These are phyloP conservation scores for Fusarium transvaalense DNA, from an alignment of 2,329 filamentous ascomycete genomes.

Conservation along the genomic window DNA sequence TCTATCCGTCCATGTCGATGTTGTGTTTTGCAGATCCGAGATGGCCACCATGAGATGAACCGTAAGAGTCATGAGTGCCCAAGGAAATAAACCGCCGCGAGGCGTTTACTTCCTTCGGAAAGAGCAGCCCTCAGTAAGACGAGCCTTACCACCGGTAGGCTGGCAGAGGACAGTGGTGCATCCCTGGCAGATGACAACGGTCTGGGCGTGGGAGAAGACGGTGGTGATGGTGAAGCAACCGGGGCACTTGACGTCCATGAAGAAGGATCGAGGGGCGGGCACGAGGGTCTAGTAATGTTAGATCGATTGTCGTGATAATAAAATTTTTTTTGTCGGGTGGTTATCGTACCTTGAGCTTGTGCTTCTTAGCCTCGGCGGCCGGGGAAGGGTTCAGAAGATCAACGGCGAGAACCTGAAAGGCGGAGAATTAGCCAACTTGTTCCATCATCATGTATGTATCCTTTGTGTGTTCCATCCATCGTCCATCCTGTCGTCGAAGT, in stretches of 20 bases:
- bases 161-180: slow-evolving; percentile 99
- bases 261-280: slow-evolving; percentile 97
- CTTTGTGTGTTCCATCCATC: slow-evolving; percentile 30
- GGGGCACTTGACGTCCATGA: slow-evolving; percentile 99
- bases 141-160: slow-evolving; percentile 98
- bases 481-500: slow-evolving; percentile 15
- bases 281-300: slow-evolving; percentile 79
- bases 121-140: slow-evolving; percentile 99
- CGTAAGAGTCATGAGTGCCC: slow-evolving; percentile 63
- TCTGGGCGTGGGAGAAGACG: slow-evolving; percentile 99
- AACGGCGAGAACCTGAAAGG: slow-evolving; percentile 94
- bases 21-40: slow-evolving; percentile 69
- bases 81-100: slow-evolving; percentile 61
- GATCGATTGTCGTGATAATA: slow-evolving; percentile 36
- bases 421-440: slow-evolving; percentile 61
- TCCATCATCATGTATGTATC: slow-evolving; percentile 36
- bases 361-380: slow-evolving; percentile 98
- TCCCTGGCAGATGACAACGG: slow-evolving; percentile 99
- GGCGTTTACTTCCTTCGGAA: slow-evolving; percentile 98
- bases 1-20: slow-evolving; percentile 64
- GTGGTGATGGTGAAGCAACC: slow-evolving; percentile 99
- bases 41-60: slow-evolving; percentile 66
- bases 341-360: slow-evolving; percentile 97
- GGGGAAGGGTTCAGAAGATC: slow-evolving; percentile 99
- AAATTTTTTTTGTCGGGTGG: slow-evolving; percentile 32